A percentile compares a stretch with the other conserved stretches of the same genome.
Evolutionary conservation across 1,139 yeast genomes (phyloP).

Genomic region (Fermentozyma sake): DNA sequence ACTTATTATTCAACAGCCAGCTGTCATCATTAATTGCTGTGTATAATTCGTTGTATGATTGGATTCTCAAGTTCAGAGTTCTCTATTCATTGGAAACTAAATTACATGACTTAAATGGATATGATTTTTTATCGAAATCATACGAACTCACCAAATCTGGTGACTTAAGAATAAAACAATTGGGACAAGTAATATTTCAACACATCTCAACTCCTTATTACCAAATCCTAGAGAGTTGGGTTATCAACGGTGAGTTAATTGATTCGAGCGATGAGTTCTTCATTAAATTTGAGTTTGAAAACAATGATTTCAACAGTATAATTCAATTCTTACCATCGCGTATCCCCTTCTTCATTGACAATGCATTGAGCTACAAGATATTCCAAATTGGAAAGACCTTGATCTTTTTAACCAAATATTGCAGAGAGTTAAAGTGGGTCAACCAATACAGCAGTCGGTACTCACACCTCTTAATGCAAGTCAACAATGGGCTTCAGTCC

Average conservation of each 20-base stretch:
- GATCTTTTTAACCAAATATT: slow-evolving; percentile 61
- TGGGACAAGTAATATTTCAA: slow-evolving; percentile 44
- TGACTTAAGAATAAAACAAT: slow-evolving; percentile 44
- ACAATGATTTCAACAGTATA: slow-evolving; percentile 33
- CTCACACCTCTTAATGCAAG: slow-evolving; percentile 23
- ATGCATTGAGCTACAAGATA: slow-evolving; percentile 47
- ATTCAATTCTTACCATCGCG: slow-evolving; percentile 31
- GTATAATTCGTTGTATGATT: slow-evolving; percentile 45
- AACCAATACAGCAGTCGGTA: slow-evolving; percentile 38
- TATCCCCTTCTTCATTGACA: slow-evolving; percentile 53
- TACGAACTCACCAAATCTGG: slow-evolving; percentile 58
- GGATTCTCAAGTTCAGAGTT: slow-evolving; percentile 54
- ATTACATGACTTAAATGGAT: slow-evolving; percentile 40
- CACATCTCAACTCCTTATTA: slow-evolving; percentile 58
- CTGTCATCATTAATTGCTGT: slow-evolving; percentile 31
- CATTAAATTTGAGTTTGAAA: slow-evolving; percentile 35
- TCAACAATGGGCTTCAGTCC: slow-evolving; percentile 26
- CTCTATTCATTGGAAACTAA: slow-evolving; percentile 40
- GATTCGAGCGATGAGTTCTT: slow-evolving; percentile 67
- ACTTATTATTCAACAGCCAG: slow-evolving; percentile 40
- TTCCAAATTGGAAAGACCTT: slow-evolving; percentile 77
- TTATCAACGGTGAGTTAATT: slow-evolving; percentile 59
- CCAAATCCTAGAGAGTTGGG: slow-evolving; percentile 62
- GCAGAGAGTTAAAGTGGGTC: slow-evolving; percentile 59
- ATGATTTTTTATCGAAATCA: slow-evolving; percentile 52